phyloP scores from a whole-genome alignment of 805 yeast genomes.

The Brettanomyces anomalus region DNA sequence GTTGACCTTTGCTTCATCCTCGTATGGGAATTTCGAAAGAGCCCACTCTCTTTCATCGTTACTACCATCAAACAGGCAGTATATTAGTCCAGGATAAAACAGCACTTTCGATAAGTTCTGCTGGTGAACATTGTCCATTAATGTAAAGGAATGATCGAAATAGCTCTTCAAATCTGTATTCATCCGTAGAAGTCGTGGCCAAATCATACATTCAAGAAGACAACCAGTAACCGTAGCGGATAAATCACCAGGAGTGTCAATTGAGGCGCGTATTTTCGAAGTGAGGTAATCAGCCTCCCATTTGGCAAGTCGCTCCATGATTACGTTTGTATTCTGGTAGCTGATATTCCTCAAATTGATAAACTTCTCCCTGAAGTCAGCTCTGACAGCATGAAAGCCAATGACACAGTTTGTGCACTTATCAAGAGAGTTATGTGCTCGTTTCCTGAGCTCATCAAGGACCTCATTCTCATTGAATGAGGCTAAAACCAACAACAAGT shows the following conservation, averaged over 20 bases:
- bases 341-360: constrained; percentile 34
- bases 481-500: constrained; percentile 1
- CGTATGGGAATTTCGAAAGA: constrained; percentile 19
- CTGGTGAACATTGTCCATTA: constrained; percentile 8
- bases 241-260: constrained; percentile 8
- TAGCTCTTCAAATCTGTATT: constrained; percentile 26
- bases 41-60: constrained; percentile 42
- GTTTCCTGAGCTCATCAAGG: background rate
- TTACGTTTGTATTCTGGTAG: constrained; percentile 13
- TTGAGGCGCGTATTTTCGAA: constrained; percentile 9
- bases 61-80: constrained; percentile 47
- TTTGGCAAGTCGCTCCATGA: constrained; percentile 14
- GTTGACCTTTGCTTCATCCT: constrained; percentile 6
- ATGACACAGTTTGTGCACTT: constrained; percentile 47
- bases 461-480: constrained; percentile 3
- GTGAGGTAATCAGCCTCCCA: constrained; percentile 20
- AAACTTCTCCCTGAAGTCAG: constrained; percentile 42
- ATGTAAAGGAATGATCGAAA: constrained; percentile 29
- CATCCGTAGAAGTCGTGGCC: constrained; percentile 40
- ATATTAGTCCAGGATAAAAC: constrained; percentile 42
- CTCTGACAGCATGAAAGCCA: constrained; percentile 45
- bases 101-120: constrained; percentile 13
- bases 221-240: constrained; percentile 20
- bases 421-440: constrained; percentile 25
- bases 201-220: constrained; percentile 40